A percentile compares a stretch with the other conserved stretches of the same genome.
These are phyloP conservation scores for Talaromyces liani DNA, from an alignment of 495 filamentous ascomycete species.

Conservation along the genomic window DNA sequence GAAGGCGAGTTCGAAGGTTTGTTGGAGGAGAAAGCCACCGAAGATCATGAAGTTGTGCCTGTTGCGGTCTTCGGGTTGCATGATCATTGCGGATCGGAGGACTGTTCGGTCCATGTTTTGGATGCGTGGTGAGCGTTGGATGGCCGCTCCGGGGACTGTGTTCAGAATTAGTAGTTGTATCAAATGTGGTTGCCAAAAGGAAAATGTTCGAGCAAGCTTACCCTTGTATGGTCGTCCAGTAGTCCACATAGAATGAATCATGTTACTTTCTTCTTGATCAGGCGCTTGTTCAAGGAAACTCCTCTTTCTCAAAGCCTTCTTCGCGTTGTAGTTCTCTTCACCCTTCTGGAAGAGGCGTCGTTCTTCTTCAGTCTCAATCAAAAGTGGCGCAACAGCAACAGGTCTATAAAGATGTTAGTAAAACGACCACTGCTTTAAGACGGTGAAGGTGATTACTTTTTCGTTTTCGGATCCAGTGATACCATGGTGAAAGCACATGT, in stretches of 20 bases:
- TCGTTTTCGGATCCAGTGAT: constrained; percentile 66
- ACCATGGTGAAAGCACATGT: constrained; percentile 84
- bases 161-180: background rate
- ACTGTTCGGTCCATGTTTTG: constrained; percentile 61
- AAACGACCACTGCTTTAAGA: background rate
- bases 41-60: constrained; percentile 88
- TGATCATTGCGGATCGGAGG: constrained; percentile 66
- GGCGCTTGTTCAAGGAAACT: constrained; percentile 66
- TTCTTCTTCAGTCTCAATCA: constrained; percentile 65
- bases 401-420: constrained; percentile 28
- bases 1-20: constrained; percentile 83
- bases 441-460: constrained; percentile 38
- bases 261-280: constrained; percentile 65
- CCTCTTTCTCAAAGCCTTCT: constrained; percentile 56
- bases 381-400: constrained; percentile 49
- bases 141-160: background rate
- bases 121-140: constrained; percentile 41
- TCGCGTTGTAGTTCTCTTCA: constrained; percentile 66
- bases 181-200: background rate
- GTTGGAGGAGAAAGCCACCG: constrained; percentile 75
- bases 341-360: constrained; percentile 58
- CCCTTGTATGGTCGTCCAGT: constrained; percentile 60
- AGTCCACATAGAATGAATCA: constrained; percentile 78
- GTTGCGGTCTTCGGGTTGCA: constrained; percentile 84
- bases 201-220: constrained; percentile 14